Evolutionary conservation across 805 yeast species (phyloP).

Genomic region (Candida odintsovae): DNA sequence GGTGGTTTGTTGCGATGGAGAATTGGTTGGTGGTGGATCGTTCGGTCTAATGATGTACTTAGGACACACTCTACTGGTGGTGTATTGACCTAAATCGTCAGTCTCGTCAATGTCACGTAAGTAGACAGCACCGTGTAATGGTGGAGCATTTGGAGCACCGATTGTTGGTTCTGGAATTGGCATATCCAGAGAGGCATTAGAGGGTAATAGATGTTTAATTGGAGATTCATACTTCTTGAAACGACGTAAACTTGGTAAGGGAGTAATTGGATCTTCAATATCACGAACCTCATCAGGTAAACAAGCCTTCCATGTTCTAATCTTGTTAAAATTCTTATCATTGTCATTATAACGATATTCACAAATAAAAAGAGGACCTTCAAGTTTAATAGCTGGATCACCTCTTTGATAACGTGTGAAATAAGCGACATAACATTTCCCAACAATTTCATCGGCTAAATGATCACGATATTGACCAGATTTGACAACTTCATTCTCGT

Average conservation of each 20-base stretch:
- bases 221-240: slow-evolving; percentile 82
- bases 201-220: slow-evolving; percentile 67
- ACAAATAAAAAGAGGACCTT: slow-evolving; percentile 86
- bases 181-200: slow-evolving; percentile 66
- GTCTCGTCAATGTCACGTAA: slow-evolving; percentile 65
- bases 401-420: slow-evolving; percentile 94
- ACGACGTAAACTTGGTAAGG: slow-evolving; percentile 61
- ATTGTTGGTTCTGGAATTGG: slow-evolving; percentile 77
- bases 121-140: slow-evolving; percentile 89
- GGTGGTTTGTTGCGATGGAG: slow-evolving; percentile 12
- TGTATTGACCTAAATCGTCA: slow-evolving; percentile 79
- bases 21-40: slow-evolving; percentile 28
- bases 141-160: slow-evolving; percentile 86
- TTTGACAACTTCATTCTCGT: slow-evolving; percentile 92
- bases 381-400: slow-evolving; percentile 75
- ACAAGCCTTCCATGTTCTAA: slow-evolving; percentile 98
- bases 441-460: slow-evolving; percentile 78
- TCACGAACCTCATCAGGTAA: slow-evolving; percentile 94
- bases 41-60: slow-evolving; percentile 39
- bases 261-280: slow-evolving; percentile 70
- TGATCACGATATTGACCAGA: slow-evolving; percentile 97
- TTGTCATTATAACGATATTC: slow-evolving; percentile 91
- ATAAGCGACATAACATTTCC: slow-evolving; percentile 91
- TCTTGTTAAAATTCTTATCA: slow-evolving; percentile 86
- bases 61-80: slow-evolving; percentile 42